phyloP scores from a whole-genome alignment of 352 stramenopile species.

The Saprolegnia parasitica region DNA sequence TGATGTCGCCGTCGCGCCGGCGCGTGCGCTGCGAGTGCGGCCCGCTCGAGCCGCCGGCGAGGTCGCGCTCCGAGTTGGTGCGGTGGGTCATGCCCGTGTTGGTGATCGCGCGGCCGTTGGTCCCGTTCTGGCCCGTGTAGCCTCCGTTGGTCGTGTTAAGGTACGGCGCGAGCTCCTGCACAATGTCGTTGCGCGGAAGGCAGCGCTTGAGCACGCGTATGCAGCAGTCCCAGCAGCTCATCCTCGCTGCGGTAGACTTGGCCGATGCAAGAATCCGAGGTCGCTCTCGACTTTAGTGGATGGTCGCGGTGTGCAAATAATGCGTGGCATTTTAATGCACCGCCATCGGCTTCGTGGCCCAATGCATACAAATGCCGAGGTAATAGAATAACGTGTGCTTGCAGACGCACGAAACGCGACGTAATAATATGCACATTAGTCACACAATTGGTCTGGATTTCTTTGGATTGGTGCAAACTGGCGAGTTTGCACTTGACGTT shows the following conservation, averaged over 20 bases:
- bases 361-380: neutral
- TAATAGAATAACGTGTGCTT: neutral
- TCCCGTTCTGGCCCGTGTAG: slow-evolving; percentile 3
- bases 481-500: too few relatives aligned
- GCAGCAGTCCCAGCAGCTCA: slow-evolving; percentile 85
- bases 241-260: neutral
- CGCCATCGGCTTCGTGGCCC: neutral
- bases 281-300: neutral
- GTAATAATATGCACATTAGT: too few relatives aligned
- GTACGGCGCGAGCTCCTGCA: slow-evolving; percentile 79
- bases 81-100: slow-evolving; percentile 10
- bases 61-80: neutral
- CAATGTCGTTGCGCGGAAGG: slow-evolving; percentile 82
- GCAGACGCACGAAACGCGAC: neutral
- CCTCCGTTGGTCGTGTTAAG: slow-evolving; percentile 52
- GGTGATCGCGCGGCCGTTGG: slow-evolving; percentile 3
- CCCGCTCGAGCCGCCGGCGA: neutral
- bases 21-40: neutral
- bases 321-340: neutral
- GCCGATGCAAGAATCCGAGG: neutral
- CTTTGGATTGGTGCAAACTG: too few relatives aligned
- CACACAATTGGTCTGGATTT: too few relatives aligned
- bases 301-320: neutral
- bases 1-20: neutral
- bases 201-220: slow-evolving; percentile 85